These are phyloP conservation scores for Chaetomiaceae sp. DNA, from an alignment of 2,329 filamentous ascomycete species.

Conservation along the genomic window DNA sequence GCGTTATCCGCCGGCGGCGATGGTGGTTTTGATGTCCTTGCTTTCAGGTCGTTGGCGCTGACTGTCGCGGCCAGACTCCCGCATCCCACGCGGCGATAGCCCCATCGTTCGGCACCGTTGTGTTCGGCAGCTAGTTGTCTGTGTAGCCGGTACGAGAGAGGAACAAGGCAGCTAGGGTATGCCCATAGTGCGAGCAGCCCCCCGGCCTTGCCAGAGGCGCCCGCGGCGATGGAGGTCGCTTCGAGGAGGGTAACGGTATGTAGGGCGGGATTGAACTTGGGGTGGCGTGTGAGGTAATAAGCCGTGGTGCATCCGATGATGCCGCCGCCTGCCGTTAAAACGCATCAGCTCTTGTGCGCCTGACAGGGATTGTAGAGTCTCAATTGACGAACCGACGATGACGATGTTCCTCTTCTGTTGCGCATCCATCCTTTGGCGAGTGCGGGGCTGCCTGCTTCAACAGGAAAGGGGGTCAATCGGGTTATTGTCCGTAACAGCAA, in stretches of 20 bases:
- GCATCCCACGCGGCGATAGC: constrained; percentile 75
- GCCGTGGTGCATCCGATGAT: constrained; percentile 90
- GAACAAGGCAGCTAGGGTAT: constrained; percentile 78
- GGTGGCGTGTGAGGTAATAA: constrained; percentile 85
- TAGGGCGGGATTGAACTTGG: constrained; percentile 67
- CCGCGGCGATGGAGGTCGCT: constrained; percentile 79
- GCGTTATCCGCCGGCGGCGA: neutral
- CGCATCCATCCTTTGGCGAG: constrained; percentile 24
- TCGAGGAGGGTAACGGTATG: constrained; percentile 85
- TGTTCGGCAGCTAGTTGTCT: constrained; percentile 81
- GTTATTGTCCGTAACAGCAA: too few relatives aligned
- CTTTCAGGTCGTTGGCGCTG: constrained; percentile 21
- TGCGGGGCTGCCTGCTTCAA: neutral
- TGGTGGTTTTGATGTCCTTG: neutral
- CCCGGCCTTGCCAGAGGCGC: constrained; percentile 90
- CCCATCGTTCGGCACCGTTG: constrained; percentile 73
- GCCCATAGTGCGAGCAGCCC: constrained; percentile 89
- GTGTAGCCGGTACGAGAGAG: constrained; percentile 79
- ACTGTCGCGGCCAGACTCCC: constrained; percentile 49
- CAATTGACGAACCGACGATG: constrained; percentile 38
- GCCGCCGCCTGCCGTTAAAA: constrained; percentile 64
- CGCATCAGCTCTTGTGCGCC: constrained; percentile 4
- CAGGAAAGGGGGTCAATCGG: neutral
- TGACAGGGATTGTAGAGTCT: constrained; percentile 2
- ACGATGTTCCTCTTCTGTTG: constrained; percentile 41